Evolutionary conservation across 345 rosid genomes (phyloP), one percentile per base, ranked within the genome.

Genomic region (Cochlearia excelsa): DNA sequence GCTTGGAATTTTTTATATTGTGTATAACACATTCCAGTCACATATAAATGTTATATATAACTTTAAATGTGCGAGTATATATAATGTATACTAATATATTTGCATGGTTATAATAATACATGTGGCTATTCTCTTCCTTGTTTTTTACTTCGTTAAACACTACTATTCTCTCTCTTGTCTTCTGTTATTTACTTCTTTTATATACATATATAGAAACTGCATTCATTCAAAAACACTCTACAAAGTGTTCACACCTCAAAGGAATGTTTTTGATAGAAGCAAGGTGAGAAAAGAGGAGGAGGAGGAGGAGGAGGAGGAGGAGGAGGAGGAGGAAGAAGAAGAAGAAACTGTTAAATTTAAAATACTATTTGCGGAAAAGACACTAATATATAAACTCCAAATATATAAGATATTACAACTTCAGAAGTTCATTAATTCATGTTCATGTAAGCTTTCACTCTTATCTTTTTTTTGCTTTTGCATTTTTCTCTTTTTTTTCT

Each of bases 231-330:
- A 46, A 69, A 48, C 38, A 26, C n/a, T 46, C 28, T 54, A 33
- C 9, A 54, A 57, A 47, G 57, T 61, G 33, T 61, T 10, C 47
- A 44, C 37, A 16, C 63, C 37, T 34, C 1, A 46, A 61, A 61
- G 40, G 68, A 69, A 61, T 69, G 73, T 69, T 69, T 55, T 48
- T 54, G 31, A 33, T 54, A 16, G 57, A 61, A 16, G 51, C 61
- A 11, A 7, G 31, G 39, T 39, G 57, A 46, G 42, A 40, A 6
- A 42, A 54, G 38, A 27, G 16, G 23, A 50, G 9, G 66, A 10
- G 3, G 53, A 9, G 47, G 45, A 4, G 5, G 40, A 4, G 6
- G 7, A 35, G 0, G 3, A 4, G 39, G 6, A 35, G 39, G 6
- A 8, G 37, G 37, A 2, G 3, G 37, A 33, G 37, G 5, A 33